Conservation (phyloP, 1,139 yeast genomes). For the Yamadazyma pseudoaaseri region DNA sequence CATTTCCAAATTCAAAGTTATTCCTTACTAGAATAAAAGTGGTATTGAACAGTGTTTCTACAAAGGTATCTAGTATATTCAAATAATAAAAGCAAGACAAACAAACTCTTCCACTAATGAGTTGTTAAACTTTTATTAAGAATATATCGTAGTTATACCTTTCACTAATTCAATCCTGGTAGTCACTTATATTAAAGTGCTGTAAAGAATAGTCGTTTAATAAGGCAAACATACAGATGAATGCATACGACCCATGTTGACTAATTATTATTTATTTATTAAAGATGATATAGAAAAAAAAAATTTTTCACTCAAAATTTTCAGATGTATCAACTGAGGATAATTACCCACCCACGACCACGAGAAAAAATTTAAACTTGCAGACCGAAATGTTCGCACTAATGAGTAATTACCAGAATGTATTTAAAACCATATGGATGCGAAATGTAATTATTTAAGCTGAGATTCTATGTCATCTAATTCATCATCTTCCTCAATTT, state of each 20-base stretch:
- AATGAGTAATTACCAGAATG: no score
- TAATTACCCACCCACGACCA: no score
- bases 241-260: conserved; percentile 81
- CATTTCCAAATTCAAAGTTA: no score
- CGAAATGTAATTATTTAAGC: no score
- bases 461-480: conserved; percentile 46
- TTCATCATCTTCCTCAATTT: conserved; percentile 61
- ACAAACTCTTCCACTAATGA: conserved; percentile 5
- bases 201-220: conserved; percentile 5
- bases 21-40: no score
- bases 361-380: no score
- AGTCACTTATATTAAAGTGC: conserved; percentile 10
- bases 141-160: conserved; percentile 12
- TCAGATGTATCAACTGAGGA: no score
- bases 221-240: conserved; percentile 59
- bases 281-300: conserved; percentile 13
- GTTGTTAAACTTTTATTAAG: conserved; percentile 16
- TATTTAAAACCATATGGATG: no score
- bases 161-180: conserved; percentile 14
- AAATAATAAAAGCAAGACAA: conserved; percentile 15
- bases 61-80: conserved; percentile 12
- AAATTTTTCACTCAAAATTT: conserved; percentile 16
- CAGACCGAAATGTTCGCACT: no score
- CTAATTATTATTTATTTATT: conserved; percentile 30
- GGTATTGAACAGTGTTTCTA: conserved; percentile 17